Evolutionary conservation across 306 rosid species (phyloP), one percentile per base, ranked within the genome.

Genomic region (Elaeagnus macrophylla): DNA sequence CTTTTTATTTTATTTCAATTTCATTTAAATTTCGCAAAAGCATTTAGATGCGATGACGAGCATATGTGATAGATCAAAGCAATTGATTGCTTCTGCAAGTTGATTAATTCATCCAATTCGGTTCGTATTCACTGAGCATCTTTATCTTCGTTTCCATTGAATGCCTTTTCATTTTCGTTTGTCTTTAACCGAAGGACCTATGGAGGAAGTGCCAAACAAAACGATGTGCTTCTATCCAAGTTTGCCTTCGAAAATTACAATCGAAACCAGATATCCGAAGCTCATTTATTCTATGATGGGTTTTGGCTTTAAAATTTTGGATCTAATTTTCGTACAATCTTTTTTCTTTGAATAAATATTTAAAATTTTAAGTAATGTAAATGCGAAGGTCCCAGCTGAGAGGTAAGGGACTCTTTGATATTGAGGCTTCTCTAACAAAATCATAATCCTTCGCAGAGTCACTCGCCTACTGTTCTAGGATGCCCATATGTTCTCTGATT

Each of bases 51-150:
- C 64, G 25, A 65, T 71, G 76, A 60, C 37, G 76, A 71, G 32
- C 32, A 62, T 52, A 38, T 25, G 9, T 5, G 16, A 59, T 40
- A 55, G 66, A 64, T 65, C 13, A 51, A 73, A 48, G 35, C 49
- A 56, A 52, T 73, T 48, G 96, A 91, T 86, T 84, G 80, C 73
- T 38, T 25, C 62, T 2, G 95, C 83, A 80, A 74, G n/a, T 80
- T 86, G 97, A 91, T 71, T 49, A 25, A 25, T 25, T 5, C 32
- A 42, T 43, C 12, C 49, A 18, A 5, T 72, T 59, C 81, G 99
- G 93, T 91, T 91, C 87, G 99, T 87, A 91, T 91, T 91, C 99
- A 70, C 96, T 60, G 99, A 86, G 96, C 96, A 76, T 88, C 82
- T 8, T 6, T 36, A 18, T 0, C 5, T 9, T 11, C 46, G 48